phyloP scores from a whole-genome alignment of 2,329 filamentous ascomycete species.

The Lachnellula suecica region DNA sequence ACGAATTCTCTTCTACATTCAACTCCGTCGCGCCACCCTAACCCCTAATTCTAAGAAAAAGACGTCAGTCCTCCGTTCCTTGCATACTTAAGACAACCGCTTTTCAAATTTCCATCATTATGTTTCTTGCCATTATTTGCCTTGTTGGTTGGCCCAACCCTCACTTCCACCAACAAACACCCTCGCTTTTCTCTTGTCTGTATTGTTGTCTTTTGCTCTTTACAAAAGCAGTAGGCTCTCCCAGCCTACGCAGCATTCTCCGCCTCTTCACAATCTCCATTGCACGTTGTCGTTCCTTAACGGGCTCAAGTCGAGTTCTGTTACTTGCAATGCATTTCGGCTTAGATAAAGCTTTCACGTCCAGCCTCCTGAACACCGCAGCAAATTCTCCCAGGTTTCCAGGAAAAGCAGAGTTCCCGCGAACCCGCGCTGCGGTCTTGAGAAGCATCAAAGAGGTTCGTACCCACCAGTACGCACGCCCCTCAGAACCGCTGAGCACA shows the following conservation, averaged over 20 bases:
- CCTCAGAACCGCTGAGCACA: constrained; percentile 1
- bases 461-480: constrained; percentile 9
- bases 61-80: too few relatives aligned
- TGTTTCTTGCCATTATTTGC: too few relatives aligned
- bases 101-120: too few relatives aligned
- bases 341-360: background rate
- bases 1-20: too few relatives aligned
- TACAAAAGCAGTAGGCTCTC: background rate
- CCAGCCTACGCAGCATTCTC: background rate
- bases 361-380: background rate
- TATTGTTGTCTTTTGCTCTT: background rate
- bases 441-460: constrained; percentile 6
- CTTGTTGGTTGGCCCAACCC: too few relatives aligned
- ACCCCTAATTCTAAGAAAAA: too few relatives aligned
- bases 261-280: background rate
- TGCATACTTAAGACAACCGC: too few relatives aligned
- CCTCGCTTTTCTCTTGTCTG: background rate
- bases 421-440: background rate
- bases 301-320: background rate
- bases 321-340: background rate
- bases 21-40: too few relatives aligned
- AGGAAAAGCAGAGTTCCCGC: background rate
- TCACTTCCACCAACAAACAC: too few relatives aligned
- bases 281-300: background rate
- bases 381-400: background rate